These are phyloP conservation scores for Haberlea rhodopensis DNA, from an alignment of 257 asterid species.

Conservation along the genomic window DNA sequence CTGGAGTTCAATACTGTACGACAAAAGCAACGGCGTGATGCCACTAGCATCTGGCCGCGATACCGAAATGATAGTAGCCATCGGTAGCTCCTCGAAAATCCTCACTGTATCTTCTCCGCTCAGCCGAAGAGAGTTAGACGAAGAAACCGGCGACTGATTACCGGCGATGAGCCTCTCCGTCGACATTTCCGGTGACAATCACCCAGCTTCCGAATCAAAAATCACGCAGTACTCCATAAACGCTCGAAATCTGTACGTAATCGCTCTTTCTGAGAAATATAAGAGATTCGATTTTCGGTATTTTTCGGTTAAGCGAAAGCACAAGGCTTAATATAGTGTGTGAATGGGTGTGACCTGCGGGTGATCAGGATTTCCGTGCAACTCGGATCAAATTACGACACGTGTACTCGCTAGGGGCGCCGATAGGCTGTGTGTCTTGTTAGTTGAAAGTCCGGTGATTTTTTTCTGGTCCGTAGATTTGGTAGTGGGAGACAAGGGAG, in stretches of 20 bases:
- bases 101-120: constrained; percentile 37
- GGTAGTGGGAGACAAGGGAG: constrained; percentile 12
- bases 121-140: constrained; percentile 54
- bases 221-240: constrained; percentile 12
- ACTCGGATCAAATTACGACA: constrained; percentile 30
- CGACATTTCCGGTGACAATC: constrained; percentile 44
- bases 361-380: constrained; percentile 31
- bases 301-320: constrained; percentile 1
- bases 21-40: constrained; percentile 79
- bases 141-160: constrained; percentile 36
- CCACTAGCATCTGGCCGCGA: constrained; percentile 82
- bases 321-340: constrained; percentile 28
- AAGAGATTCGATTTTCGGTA: neutral
- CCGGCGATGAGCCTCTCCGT: constrained; percentile 62
- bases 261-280: constrained; percentile 1
- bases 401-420: neutral
- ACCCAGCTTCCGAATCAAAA: constrained; percentile 9
- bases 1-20: constrained; percentile 74
- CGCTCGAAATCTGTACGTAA: neutral
- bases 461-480: constrained; percentile 1
- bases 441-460: neutral
- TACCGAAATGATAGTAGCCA: constrained; percentile 60
- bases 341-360: constrained; percentile 1
- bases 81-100: constrained; percentile 83
- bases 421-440: neutral